Evolutionary conservation across 495 filamentous ascomycete genomes (phyloP), one percentile per base, ranked within the genome.

Genomic region (Aspergillus carlsbadensis): DNA sequence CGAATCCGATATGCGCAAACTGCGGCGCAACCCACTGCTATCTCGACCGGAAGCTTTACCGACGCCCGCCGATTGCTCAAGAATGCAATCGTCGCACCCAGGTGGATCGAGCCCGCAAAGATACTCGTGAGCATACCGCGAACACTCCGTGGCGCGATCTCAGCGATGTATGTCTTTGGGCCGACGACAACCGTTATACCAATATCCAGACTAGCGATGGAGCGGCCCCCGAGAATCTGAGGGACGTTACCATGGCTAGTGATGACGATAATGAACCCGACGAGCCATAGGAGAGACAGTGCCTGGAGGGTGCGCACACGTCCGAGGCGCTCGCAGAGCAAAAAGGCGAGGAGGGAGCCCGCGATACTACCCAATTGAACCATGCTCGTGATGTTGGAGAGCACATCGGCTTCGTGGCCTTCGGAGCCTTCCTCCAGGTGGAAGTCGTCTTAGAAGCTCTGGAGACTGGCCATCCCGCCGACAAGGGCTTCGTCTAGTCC

Each of bases 311-410:
- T 84, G 81, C 83, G 85, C 22, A 87, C 74, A 57, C 85, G 81
- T 33, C 84, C 84, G 56, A 87, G 80, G 50, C 78, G 81, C 60
- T 89, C 85, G 58, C 83, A 86, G 24, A 85, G 64, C n/a, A 82
- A 59, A 67, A 87, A 87, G n/a, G 84, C 84, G 67, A 87, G 72
- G 13, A 85, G 71, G 17, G 83, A 83, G 5, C 85, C 85, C 6
- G 69, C 80, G 10, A 88, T 81, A 24, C 77, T 81, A 5, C 85
- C 85, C 51, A 87, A 79, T 57, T 87, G 85, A 1, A 87, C 85
- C 85, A 88, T 87, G 21, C 84, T 71, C 1, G 85, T 82, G 18
- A 88, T 82, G 69, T 87, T 88, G 43, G 74, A 83, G 58, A 85
- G 81, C 66, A 83, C 84, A 57, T 84, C 81, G 44, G 79, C 74